phyloP scores from a whole-genome alignment of 345 rosid species.

The Salix dunnii region DNA sequence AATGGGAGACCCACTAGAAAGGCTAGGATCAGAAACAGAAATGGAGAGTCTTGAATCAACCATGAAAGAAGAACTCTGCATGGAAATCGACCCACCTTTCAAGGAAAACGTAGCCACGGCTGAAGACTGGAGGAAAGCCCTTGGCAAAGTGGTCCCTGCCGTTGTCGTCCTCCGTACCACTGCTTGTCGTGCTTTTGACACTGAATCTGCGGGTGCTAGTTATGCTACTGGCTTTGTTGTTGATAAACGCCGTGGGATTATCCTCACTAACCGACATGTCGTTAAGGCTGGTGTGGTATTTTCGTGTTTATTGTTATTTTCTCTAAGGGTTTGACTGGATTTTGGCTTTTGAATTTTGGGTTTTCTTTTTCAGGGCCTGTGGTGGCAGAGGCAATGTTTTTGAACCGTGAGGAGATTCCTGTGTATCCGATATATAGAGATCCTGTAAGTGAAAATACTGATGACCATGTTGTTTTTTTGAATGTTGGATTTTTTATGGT shows the following conservation, averaged over 20 bases:
- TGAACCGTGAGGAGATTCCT: conserved; percentile 82
- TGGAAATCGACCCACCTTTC: conserved; percentile 67
- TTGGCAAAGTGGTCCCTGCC: conserved; percentile 77
- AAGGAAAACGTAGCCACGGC: conserved; percentile 63
- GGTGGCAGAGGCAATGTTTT: conserved; percentile 93
- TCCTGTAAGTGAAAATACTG: conserved; percentile 50
- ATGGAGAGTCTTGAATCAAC: conserved; percentile 38
- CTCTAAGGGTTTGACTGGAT: no score
- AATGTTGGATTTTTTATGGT: no score
- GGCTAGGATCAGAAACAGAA: conserved; percentile 45
- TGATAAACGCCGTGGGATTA: conserved; percentile 85
- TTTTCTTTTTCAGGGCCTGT: conserved; percentile 62
- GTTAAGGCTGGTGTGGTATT: conserved; percentile 65
- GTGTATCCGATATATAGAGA: conserved; percentile 86
- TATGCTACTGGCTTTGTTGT: conserved; percentile 94
- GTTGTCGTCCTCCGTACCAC: conserved; percentile 88
- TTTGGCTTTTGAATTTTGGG: no score
- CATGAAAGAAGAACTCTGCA: conserved; percentile 54
- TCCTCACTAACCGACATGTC: conserved; percentile 94
- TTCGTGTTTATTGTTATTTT: no score
- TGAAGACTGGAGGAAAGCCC: conserved; percentile 89
- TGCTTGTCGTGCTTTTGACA: conserved; percentile 88
- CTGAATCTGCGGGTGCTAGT: conserved; percentile 77
- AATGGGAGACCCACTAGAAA: conserved; percentile 35
- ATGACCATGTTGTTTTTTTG: neutral